Conservation (phyloP, 805 yeast genomes). For the Candida sphagnicola region DNA sequence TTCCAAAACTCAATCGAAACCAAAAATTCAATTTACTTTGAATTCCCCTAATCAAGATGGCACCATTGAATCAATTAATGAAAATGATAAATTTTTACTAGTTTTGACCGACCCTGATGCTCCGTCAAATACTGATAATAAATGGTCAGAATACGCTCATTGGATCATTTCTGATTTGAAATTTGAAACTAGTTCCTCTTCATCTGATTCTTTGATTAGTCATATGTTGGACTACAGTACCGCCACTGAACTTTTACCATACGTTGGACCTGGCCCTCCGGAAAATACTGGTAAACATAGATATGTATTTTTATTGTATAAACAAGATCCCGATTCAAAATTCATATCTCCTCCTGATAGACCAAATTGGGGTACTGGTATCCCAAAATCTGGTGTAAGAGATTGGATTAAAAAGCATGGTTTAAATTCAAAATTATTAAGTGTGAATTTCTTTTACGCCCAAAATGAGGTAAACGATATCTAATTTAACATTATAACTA, state of each 20-base stretch:
- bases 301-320: conserved; percentile 72
- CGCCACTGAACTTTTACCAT: conserved; percentile 46
- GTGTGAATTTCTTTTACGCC: conserved; percentile 83
- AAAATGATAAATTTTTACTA: conserved; percentile 59
- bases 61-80: conserved; percentile 34
- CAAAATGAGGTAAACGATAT: conserved; percentile 39
- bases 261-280: conserved; percentile 90
- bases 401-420: conserved; percentile 67
- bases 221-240: conserved; percentile 29
- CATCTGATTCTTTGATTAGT: conserved; percentile 26
- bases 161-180: conserved; percentile 57
- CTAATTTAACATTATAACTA: not conserved
- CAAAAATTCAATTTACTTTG: conserved; percentile 63
- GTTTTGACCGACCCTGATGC: conserved; percentile 94
- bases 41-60: conserved; percentile 42
- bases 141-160: conserved; percentile 87
- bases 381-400: conserved; percentile 71
- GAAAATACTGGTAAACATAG: conserved; percentile 81
- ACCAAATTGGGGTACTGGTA: conserved; percentile 83
- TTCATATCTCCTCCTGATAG: conserved; percentile 49
- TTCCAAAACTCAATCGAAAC: conserved; percentile 63
- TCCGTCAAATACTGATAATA: conserved; percentile 75
- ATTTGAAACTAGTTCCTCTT: conserved; percentile 30
- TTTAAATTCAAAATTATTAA: conserved; percentile 55
- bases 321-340: conserved; percentile 49